These are phyloP conservation scores for Tardiomyces depauwii DNA, from an alignment of 1,139 yeast genomes.

Conservation along the genomic window DNA sequence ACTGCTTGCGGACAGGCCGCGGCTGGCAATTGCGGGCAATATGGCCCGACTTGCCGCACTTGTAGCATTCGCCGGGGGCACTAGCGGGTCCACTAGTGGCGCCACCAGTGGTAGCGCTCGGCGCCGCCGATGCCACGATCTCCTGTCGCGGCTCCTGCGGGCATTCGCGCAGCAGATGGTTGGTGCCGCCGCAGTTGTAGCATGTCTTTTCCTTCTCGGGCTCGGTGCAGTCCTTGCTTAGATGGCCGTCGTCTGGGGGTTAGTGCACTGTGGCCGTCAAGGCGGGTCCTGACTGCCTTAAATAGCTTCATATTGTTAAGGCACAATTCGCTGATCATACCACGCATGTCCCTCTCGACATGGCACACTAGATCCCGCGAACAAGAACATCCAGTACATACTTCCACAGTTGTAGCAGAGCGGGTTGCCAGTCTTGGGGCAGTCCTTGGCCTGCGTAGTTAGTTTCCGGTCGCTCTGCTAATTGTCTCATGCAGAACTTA, in stretches of 20 bases:
- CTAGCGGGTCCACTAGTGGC: conserved; percentile 6
- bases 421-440: conserved; percentile 27
- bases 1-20: conserved; percentile 25
- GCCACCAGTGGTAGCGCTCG: conserved; percentile 8
- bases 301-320: too few species aligned
- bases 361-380: too few species aligned
- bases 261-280: too few species aligned
- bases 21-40: conserved; percentile 27
- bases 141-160: not conserved
- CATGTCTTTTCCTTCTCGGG: conserved; percentile 35
- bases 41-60: conserved; percentile 24
- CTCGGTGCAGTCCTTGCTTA: conserved; percentile 63
- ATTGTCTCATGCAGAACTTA: conserved; percentile 7
- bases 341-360: too few species aligned
- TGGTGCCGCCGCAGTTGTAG: conserved; percentile 79
- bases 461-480: conserved; percentile 2
- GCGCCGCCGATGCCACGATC: conserved; percentile 1
- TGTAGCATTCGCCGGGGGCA: conserved; percentile 17
- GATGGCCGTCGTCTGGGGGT: conserved; percentile 44
- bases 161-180: conserved; percentile 65
- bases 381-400: conserved; percentile 12
- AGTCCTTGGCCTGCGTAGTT: conserved; percentile 21
- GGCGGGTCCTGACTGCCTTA: too few species aligned
- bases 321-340: too few species aligned
- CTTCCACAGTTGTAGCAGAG: conserved; percentile 26